Evolutionary conservation across 2,329 filamentous ascomycete genomes (phyloP).

Genomic region (Botryosphaeria dothidea): DNA sequence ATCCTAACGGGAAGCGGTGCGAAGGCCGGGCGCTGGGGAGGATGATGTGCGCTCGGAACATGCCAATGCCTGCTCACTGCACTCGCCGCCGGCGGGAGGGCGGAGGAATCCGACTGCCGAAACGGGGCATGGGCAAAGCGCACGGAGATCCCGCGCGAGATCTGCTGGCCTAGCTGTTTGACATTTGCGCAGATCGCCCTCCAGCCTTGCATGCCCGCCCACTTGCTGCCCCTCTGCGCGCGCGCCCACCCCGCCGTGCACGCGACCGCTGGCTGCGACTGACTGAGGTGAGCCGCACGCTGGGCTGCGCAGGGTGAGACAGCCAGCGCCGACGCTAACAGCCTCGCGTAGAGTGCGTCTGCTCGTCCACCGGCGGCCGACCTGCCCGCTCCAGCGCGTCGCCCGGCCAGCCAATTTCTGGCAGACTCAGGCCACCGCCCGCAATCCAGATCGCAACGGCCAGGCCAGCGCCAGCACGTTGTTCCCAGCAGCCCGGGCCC

Average conservation of each 20-base stretch:
- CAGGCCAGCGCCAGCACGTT: background rate
- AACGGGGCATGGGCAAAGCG: background rate
- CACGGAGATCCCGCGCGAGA: conserved; percentile 12
- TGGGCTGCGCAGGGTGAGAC: conserved; percentile 7
- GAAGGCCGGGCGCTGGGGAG: conserved; percentile 3
- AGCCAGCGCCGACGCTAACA: conserved; percentile 15
- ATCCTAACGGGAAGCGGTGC: conserved; percentile 11
- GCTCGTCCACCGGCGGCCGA: background rate
- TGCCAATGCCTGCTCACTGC: background rate
- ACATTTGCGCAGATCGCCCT: conserved; percentile 1
- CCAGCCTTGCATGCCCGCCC: background rate
- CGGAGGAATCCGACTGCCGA: conserved; percentile 14
- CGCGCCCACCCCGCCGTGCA: conserved; percentile 5
- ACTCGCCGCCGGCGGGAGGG: background rate
- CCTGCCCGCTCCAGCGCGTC: background rate
- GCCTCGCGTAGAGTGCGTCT: background rate
- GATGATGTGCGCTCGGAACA: conserved; percentile 12
- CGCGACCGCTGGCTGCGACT: background rate
- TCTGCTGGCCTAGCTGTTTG: background rate
- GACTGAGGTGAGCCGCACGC: too few species aligned
- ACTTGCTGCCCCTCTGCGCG: background rate
- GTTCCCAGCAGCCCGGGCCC: background rate
- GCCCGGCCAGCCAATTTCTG: background rate
- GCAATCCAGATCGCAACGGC: background rate
- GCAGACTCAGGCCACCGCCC: conserved; percentile 1